phyloP scores from a whole-genome alignment of 2,329 filamentous ascomycete species.

The Fusarium pseudograminearum region DNA sequence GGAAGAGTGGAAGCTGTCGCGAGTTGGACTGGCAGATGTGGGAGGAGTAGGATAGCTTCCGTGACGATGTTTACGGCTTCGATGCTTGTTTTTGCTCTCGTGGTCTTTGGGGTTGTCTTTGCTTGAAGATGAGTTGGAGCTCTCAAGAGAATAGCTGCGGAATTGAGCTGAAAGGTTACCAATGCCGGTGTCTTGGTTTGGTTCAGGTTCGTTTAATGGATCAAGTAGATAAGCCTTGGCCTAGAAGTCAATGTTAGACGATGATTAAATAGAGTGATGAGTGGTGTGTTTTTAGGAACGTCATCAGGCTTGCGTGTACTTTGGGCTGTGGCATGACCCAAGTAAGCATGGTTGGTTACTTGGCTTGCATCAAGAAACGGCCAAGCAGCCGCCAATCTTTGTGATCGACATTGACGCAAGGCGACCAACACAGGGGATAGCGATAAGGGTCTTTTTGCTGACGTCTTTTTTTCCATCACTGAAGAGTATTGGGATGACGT shows the following conservation, averaged over 20 bases:
- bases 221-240: conserved; percentile 75
- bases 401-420: conserved; percentile 43
- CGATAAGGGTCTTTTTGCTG: conserved; percentile 36
- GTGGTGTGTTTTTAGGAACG: conserved; percentile 30
- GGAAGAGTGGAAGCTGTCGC: conserved; percentile 59
- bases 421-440: conserved; percentile 6
- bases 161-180: conserved; percentile 41
- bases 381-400: conserved; percentile 24
- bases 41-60: conserved; percentile 61
- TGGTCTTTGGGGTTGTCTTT: neutral
- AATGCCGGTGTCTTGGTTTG: conserved; percentile 72
- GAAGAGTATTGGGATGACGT: conserved; percentile 38
- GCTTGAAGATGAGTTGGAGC: conserved; percentile 21
- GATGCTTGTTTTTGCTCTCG: conserved; percentile 19
- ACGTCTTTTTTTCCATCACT: conserved; percentile 24
- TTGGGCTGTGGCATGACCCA: conserved; percentile 20
- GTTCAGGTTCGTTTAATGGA: conserved; percentile 75
- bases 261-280: neutral
- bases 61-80: conserved; percentile 19
- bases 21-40: conserved; percentile 65
- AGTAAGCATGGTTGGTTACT: conserved; percentile 18
- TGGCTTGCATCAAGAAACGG: conserved; percentile 38
- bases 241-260: conserved; percentile 54
- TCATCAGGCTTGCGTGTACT: conserved; percentile 45
- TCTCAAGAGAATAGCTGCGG: conserved; percentile 34